Conservation (phyloP, 2,329 filamentous ascomycete species). For the Elsinoe necatrix region DNA sequence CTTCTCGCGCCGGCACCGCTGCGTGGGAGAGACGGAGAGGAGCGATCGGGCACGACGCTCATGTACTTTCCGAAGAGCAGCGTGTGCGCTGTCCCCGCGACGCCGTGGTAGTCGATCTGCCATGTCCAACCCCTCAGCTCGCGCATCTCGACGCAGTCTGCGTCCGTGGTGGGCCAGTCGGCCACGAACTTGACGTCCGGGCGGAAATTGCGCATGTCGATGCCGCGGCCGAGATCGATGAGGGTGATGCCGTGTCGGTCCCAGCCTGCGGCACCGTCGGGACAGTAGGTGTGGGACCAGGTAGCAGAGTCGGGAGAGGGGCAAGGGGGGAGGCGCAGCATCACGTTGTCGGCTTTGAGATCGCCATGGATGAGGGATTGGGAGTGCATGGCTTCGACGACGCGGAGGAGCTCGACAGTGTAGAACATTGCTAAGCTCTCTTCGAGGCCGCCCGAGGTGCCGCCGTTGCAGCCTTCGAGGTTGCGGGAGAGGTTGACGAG, state of each 20-base stretch:
- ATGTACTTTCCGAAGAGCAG: constrained; percentile 94
- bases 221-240: constrained; percentile 90
- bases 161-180: constrained; percentile 81
- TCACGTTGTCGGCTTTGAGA: constrained; percentile 89
- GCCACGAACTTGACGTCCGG: constrained; percentile 79
- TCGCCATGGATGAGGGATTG: constrained; percentile 82
- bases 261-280: constrained; percentile 73
- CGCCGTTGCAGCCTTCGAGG: constrained; percentile 46
- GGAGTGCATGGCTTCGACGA: constrained; percentile 75
- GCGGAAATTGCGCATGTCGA: constrained; percentile 82
- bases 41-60: constrained; percentile 53
- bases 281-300: constrained; percentile 58
- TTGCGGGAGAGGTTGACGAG: constrained; percentile 78
- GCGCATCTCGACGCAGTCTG: constrained; percentile 92
- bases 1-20: constrained; percentile 41
- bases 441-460: constrained; percentile 65
- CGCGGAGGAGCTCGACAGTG: constrained; percentile 80
- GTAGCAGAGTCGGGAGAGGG: constrained; percentile 53
- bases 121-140: constrained; percentile 94
- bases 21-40: constrained; percentile 38
- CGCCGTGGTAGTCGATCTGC: constrained; percentile 91
- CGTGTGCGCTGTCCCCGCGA: constrained; percentile 79
- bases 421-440: constrained; percentile 94
- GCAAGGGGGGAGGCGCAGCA: constrained; percentile 57
- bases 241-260: constrained; percentile 67